Base-by-base conservation (phyloP, 768 basidiomycete genomes). In the Suillus variegatus region DNA sequence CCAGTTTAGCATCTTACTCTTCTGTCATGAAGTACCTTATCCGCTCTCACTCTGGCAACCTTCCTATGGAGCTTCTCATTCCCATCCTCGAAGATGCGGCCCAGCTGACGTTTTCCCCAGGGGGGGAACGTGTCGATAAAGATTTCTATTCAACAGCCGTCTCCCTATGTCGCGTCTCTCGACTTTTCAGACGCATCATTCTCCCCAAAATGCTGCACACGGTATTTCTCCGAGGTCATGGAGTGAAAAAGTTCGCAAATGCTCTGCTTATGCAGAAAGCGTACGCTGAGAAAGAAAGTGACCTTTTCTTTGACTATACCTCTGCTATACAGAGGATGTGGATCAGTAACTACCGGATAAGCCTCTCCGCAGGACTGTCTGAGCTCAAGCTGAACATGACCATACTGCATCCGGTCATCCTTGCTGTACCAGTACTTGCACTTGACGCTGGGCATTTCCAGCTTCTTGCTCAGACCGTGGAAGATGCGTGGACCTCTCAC, bases 131-230 rank as follows among this genome's bases (percentile, higher is more conserved):
- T 6, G 12, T 2, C 2, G 47, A n/a, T 6, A 22, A 49, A 35
- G 60, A 66, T 52, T 28, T 55, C 8, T 73, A 72, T 60, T 63
- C 67, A 25, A 76, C 73, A 18, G 76, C 77, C 4, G 54, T 72
- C 32, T 64, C 76, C 7, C 72, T 83, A 22, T 73, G 77, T 32
- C 68, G 65, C 22, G 80, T 81, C 18, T 82, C 79, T 9, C 70
- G 69, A 46, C 61, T 61, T 28, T 52, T 81, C 28, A 75, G 80
- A 18, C 71, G 68, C 25, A 69, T 69, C 25, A 69, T 74, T 35
- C 81, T 83, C 76, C 79, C 76, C 46, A 66, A 73, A 60, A 73
- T 83, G 57, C 75, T 82, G 16, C 75, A 77, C 62, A 81, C 52
- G 18, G 20, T 44, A 7, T 44, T 16, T 18, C 43, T 44, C 43